These are phyloP conservation scores for Hypoxylon rubiginosum DNA, from an alignment of 2,329 filamentous ascomycete species.

Conservation along the genomic window DNA sequence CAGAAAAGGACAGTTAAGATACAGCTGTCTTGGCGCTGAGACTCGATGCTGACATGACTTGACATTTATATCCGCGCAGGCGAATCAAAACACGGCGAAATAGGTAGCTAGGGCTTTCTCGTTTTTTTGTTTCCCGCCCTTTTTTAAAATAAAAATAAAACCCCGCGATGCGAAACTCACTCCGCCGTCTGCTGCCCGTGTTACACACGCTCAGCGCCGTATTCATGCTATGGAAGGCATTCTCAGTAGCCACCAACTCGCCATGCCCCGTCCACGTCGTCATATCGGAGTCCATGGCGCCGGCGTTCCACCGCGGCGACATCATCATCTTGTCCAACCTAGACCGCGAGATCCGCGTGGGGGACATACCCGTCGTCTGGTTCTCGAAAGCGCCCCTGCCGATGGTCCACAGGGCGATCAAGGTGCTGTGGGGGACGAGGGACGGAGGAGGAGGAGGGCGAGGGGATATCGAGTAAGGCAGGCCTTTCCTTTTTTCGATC, in stretches of 20 bases:
- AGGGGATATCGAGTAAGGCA: slow-evolving; percentile 3
- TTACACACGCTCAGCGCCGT: slow-evolving; percentile 27
- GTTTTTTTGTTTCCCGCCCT: neutral
- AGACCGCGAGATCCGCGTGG: slow-evolving; percentile 26
- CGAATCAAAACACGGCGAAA: neutral
- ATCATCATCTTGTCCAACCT: slow-evolving; percentile 45
- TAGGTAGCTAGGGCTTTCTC: neutral
- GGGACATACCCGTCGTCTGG: slow-evolving; percentile 50
- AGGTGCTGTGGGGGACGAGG: slow-evolving; percentile 25
- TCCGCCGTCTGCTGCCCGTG: slow-evolving; percentile 5
- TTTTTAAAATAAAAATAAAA: too few species aligned
- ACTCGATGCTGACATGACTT: too few species aligned
- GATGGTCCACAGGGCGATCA: slow-evolving; percentile 47
- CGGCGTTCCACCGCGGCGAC: slow-evolving; percentile 47
- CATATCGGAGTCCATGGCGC: slow-evolving; percentile 47
- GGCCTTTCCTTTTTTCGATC: too few species aligned
- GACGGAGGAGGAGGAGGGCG: neutral
- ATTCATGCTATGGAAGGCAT: slow-evolving; percentile 45
- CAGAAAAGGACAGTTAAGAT: neutral
- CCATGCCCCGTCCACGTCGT: slow-evolving; percentile 42
- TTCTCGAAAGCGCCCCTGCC: slow-evolving; percentile 41
- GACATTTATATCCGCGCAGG: too few species aligned
- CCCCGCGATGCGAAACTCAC: slow-evolving; percentile 8
- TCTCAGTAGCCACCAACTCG: slow-evolving; percentile 38
- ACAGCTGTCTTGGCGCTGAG: too few species aligned